These are phyloP conservation scores for Dichotomocladium elegans DNA, from an alignment of 371 early-diverging fungal genomes.

Conservation along the genomic window DNA sequence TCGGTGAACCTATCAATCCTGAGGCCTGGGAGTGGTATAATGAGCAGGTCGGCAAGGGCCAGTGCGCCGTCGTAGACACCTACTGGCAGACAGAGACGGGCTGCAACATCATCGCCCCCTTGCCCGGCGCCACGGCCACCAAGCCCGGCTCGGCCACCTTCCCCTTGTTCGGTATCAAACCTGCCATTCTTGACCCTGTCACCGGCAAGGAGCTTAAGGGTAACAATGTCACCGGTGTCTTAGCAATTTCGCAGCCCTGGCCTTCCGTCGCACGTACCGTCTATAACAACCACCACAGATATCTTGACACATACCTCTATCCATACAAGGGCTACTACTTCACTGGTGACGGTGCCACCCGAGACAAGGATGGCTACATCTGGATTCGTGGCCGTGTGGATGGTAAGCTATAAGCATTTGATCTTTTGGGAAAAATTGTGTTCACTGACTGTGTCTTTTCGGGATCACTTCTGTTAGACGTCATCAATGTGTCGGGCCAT, in stretches of 20 bases:
- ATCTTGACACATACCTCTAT: constrained; percentile 84
- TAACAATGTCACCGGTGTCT: constrained; percentile 82
- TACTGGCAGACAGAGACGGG: constrained; percentile 98
- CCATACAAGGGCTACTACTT: constrained; percentile 88
- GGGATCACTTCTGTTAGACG: constrained; percentile 45
- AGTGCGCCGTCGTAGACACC: constrained; percentile 95
- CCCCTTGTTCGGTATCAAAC: constrained; percentile 96
- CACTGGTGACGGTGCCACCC: constrained; percentile 86
- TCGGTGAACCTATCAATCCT: constrained; percentile 99
- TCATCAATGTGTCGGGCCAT: constrained; percentile 99
- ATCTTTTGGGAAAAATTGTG: neutral
- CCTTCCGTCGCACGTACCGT: constrained; percentile 95
- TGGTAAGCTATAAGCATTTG: constrained; percentile 27
- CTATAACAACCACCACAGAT: constrained; percentile 86
- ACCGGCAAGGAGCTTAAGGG: constrained; percentile 76
- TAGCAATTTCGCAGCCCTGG: constrained; percentile 86
- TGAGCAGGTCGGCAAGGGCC: constrained; percentile 83
- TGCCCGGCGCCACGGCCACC: constrained; percentile 84
- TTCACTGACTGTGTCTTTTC: too few relatives aligned
- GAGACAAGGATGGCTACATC: constrained; percentile 92
- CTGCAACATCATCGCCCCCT: constrained; percentile 87
- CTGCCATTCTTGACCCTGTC: constrained; percentile 78
- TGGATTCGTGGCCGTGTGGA: constrained; percentile 96
- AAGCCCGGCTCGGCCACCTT: constrained; percentile 96
- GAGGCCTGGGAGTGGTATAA: constrained; percentile 98